Evolutionary conservation across 176 grass and related monocot genomes (phyloP), one percentile per base, ranked within the genome.

Genomic region (Eragrostis nindensis): DNA sequence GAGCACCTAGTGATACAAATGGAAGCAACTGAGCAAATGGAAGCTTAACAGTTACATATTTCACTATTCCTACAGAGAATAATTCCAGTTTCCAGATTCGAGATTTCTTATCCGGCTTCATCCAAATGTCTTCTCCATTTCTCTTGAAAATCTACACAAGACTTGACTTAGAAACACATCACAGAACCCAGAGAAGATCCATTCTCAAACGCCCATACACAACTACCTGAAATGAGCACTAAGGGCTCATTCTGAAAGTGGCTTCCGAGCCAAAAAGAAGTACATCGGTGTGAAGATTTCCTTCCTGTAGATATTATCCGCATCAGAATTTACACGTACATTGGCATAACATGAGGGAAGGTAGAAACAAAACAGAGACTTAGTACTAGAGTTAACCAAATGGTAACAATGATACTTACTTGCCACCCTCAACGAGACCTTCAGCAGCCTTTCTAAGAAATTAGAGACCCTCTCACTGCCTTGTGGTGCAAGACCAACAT

Each of bases 201-300:
- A 36, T 36, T 36, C 32, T 36, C 32, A 36, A 36, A 36, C 32
- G 32, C 32, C 32, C 32, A 36, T 36, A 36, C 1, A 36, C 1
- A 36, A 18, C 10, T 79, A 88, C 86, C 80, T 79, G 60, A 24
- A 83, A 29, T 55, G 44, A 62, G 68, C 13, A 46, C 53, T n/a
- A 70, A 6, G 41, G 19, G 50, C 5, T 84, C 70, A 89, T 75
- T 89, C 81, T 52, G 62, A 69, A 73, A 97, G 44, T 75, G 95
- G 95, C 83, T 92, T 98, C 70, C 88, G 88, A 72, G 30, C 95
- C 77, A 98, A 61, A 78, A 94, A 92, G 80, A 91, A 92, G 87
- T 91, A 98, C 90, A 94, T 85, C 1, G 95, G 92, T 4, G 95
- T 98, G 71, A 98, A 98, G 46, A 98, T 89, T 71, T 91, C 92